These are phyloP conservation scores for Aspergillus incahuasiensis DNA, from an alignment of 495 filamentous ascomycete genomes.

Conservation along the genomic window DNA sequence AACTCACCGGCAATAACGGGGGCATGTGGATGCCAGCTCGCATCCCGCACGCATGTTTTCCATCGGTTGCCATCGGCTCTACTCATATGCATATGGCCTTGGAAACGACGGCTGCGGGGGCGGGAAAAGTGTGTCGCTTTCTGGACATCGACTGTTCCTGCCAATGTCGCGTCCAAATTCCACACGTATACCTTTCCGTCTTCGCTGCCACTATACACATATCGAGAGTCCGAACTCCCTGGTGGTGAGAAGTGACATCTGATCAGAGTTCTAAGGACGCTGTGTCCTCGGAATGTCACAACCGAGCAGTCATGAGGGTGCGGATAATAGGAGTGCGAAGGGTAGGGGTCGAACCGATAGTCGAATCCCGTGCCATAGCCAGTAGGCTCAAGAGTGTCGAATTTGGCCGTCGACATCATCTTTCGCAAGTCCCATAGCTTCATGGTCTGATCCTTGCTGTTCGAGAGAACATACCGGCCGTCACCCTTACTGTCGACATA, in stretches of 20 bases:
- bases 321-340: conserved; percentile 61
- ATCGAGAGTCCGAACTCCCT: conserved; percentile 80
- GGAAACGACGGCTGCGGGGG: conserved; percentile 46
- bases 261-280: conserved; percentile 82
- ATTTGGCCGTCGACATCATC: conserved; percentile 67
- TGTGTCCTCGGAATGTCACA: conserved; percentile 89
- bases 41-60: conserved; percentile 86
- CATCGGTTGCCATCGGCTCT: conserved; percentile 44
- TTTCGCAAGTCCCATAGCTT: conserved; percentile 94
- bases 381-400: conserved; percentile 49
- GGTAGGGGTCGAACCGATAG: conserved; percentile 72
- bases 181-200: conserved; percentile 88
- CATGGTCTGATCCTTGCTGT: conserved; percentile 94
- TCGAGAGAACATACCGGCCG: conserved; percentile 88
- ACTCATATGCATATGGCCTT: conserved; percentile 14
- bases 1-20: conserved; percentile 79
- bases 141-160: conserved; percentile 71
- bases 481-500: conserved; percentile 97
- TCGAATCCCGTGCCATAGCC: conserved; percentile 70
- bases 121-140: conserved; percentile 56
- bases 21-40: conserved; percentile 89
- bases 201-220: conserved; percentile 85
- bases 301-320: conserved; percentile 87
- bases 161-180: conserved; percentile 90
- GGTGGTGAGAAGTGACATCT: conserved; percentile 94